phyloP scores from a whole-genome alignment of 371 early-diverging fungal species.

The Lichtheimia ornata region DNA sequence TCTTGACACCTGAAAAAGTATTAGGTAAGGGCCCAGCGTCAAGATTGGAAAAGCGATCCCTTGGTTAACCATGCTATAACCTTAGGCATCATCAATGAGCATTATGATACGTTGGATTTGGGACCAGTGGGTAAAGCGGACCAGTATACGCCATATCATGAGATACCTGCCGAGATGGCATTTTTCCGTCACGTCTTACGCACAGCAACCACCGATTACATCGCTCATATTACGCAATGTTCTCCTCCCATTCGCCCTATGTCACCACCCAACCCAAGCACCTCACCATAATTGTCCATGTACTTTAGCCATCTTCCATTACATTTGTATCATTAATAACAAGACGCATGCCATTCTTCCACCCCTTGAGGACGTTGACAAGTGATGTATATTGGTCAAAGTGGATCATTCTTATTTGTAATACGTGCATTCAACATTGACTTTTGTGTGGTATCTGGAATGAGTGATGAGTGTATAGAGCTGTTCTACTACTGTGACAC shows the following conservation, averaged over 20 bases:
- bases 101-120: constrained; percentile 28
- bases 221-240: background rate
- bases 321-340: no score
- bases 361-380: background rate
- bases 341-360: background rate
- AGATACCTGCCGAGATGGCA: constrained; percentile 51
- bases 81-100: constrained; percentile 17
- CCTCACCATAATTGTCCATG: no score
- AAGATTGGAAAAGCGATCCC: background rate
- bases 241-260: no score
- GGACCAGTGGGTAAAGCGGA: constrained; percentile 29
- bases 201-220: constrained; percentile 44
- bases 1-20: constrained; percentile 42
- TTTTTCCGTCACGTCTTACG: constrained; percentile 56
- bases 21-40: constrained; percentile 24
- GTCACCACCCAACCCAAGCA: no score
- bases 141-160: constrained; percentile 34
- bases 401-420: no score
- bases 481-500: constrained; percentile 6
- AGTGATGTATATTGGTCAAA: background rate
- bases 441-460: no score
- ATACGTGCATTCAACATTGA: no score
- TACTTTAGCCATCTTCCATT: no score
- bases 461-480: no score
- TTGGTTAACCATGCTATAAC: constrained; percentile 11